Evolutionary conservation across 176 grass and related monocot genomes (phyloP).

Genomic region (Eleusine indica): DNA sequence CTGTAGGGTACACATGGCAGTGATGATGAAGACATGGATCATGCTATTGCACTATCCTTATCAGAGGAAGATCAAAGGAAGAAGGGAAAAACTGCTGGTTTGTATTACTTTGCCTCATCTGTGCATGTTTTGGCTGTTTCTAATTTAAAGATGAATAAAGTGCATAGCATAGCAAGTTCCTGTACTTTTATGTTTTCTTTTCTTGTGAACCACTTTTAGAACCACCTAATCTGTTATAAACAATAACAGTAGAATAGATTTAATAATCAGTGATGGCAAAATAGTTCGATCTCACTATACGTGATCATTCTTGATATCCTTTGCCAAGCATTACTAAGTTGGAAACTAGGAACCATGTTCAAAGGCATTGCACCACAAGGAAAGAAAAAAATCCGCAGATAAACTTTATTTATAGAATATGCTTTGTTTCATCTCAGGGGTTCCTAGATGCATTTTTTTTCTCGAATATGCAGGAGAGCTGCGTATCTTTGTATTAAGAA

Average conservation of each 20-base stretch:
- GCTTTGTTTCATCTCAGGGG: too few relatives aligned
- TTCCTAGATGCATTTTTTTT: too few relatives aligned
- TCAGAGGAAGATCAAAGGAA: constrained; percentile 73
- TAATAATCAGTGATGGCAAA: background rate
- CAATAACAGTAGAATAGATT: too few relatives aligned
- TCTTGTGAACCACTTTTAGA: background rate
- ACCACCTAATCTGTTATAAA: background rate
- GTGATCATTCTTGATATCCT: background rate
- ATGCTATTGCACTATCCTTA: constrained; percentile 88
- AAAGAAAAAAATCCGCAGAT: too few relatives aligned
- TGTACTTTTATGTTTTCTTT: background rate
- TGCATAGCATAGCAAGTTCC: background rate
- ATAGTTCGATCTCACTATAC: background rate
- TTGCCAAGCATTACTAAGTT: background rate
- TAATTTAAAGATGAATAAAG: constrained; percentile 15
- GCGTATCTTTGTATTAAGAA: too few relatives aligned
- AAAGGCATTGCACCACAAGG: background rate
- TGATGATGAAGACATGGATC: constrained; percentile 80
- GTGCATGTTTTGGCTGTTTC: constrained; percentile 27
- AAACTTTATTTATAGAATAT: too few relatives aligned
- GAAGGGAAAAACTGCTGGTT: constrained; percentile 83
- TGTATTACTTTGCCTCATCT: constrained; percentile 38
- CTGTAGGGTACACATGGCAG: constrained; percentile 38
- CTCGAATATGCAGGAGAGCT: too few relatives aligned
- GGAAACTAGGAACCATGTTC: background rate